These are phyloP conservation scores for Blastobotrys illinoisensis DNA, from an alignment of 1,139 yeast genomes.

Conservation along the genomic window DNA sequence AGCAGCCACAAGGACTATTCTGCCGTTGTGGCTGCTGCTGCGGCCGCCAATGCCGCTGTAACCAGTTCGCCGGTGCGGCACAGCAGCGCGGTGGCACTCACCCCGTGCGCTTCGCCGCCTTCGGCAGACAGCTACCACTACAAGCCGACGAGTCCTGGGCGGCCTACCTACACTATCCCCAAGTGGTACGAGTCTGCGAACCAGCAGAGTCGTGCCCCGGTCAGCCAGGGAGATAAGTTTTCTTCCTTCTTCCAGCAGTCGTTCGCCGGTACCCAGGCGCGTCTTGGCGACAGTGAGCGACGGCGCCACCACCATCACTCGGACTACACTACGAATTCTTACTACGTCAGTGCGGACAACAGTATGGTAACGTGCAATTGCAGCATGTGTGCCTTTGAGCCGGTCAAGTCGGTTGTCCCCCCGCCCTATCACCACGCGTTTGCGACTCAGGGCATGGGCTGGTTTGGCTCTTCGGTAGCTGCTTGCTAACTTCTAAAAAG, in stretches of 20 bases:
- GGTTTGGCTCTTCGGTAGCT: conserved; percentile 9
- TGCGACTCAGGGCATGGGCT: conserved; percentile 1
- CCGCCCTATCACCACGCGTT: conserved; percentile 2
- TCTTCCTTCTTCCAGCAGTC: conserved; percentile 19
- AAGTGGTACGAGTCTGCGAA: conserved; percentile 20
- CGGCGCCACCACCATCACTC: not conserved
- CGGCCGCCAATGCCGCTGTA: not conserved
- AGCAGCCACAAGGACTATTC: conserved; percentile 1
- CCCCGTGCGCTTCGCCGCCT: not conserved
- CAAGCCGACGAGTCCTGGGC: conserved; percentile 2
- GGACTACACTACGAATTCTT: conserved; percentile 11
- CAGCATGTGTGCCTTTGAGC: conserved; percentile 19
- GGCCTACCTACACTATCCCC: conserved; percentile 21
- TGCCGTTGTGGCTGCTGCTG: not conserved
- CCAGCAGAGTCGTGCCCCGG: conserved; percentile 1
- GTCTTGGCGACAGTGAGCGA: not conserved
- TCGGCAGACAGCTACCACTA: not conserved
- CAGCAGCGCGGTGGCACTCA: not conserved
- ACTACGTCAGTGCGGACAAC: conserved; percentile 19
- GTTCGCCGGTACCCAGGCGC: conserved; percentile 10
- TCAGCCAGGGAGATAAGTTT: conserved; percentile 2
- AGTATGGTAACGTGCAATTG: conserved; percentile 20
- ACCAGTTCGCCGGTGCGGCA: not conserved
- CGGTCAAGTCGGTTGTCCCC: conserved; percentile 2
- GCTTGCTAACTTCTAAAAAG: conserved; percentile 2